These are phyloP conservation scores for Lathyrus tuberosus DNA, from an alignment of 306 rosid species.

Conservation along the genomic window DNA sequence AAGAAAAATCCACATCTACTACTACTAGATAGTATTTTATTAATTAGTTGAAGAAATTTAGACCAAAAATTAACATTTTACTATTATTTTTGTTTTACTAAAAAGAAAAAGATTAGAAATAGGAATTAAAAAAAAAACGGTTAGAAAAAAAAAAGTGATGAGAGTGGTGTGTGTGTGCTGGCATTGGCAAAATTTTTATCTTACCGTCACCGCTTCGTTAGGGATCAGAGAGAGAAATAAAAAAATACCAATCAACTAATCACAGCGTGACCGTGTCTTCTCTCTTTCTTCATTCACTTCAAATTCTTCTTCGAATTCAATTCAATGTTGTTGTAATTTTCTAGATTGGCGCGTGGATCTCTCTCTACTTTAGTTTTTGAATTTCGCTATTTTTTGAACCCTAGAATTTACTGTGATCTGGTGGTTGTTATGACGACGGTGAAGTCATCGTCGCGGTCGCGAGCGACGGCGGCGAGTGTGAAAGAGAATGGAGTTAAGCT, in stretches of 20 bases:
- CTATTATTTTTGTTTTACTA: too few species aligned
- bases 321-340: constrained; percentile 19
- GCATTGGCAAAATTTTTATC: constrained; percentile 29
- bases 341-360: constrained; percentile 38
- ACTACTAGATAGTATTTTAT: too few species aligned
- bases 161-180: constrained; percentile 34
- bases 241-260: not conserved
- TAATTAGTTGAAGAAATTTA: too few species aligned
- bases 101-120: too few species aligned
- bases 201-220: constrained; percentile 35
- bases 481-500: constrained; percentile 81
- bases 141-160: not conserved
- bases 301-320: not conserved
- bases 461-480: constrained; percentile 52
- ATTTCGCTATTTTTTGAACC: constrained; percentile 33
- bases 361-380: not conserved
- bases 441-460: constrained; percentile 78
- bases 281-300: not conserved
- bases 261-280: constrained; percentile 11
- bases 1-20: too few species aligned
- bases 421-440: constrained; percentile 60
- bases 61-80: too few species aligned
- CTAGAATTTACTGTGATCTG: constrained; percentile 36
- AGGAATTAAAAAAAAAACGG: constrained; percentile 3
- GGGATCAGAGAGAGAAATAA: constrained; percentile 37